Evolutionary conservation across 2,329 filamentous ascomycete genomes (phyloP).

Genomic region (Alternaria ethzedia): DNA sequence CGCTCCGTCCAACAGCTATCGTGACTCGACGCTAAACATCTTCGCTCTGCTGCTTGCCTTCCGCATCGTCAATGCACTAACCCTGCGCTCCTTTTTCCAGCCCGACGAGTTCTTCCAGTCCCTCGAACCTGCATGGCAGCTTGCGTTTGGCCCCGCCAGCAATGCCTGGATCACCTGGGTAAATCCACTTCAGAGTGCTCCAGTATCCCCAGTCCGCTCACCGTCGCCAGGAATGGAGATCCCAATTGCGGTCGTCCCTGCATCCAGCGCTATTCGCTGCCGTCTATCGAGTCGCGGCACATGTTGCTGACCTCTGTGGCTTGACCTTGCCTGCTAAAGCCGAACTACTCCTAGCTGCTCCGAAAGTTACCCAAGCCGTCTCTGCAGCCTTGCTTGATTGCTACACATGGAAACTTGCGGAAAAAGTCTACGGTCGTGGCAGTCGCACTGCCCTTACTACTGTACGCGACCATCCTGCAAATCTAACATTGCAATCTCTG

Average conservation of each 20-base stretch:
- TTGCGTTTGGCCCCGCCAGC: constrained; percentile 77
- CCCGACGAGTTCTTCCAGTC: constrained; percentile 98
- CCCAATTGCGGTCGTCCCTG: constrained; percentile 85
- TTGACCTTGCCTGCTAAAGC: constrained; percentile 65
- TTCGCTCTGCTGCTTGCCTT: constrained; percentile 63
- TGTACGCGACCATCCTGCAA: constrained; percentile 59
- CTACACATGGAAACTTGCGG: constrained; percentile 84
- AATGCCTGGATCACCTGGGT: constrained; percentile 98
- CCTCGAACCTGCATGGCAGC: constrained; percentile 89
- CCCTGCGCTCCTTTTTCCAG: constrained; percentile 89
- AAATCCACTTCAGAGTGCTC: constrained; percentile 40
- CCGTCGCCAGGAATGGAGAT: constrained; percentile 80
- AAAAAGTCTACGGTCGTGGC: constrained; percentile 71
- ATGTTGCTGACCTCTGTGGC: constrained; percentile 61
- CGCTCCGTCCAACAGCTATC: constrained; percentile 33
- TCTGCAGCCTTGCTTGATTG: constrained; percentile 82
- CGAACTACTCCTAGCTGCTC: constrained; percentile 72
- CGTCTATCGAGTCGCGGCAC: constrained; percentile 70
- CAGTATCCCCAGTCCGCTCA: constrained; percentile 32
- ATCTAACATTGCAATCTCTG: constrained; percentile 21
- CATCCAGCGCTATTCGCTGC: constrained; percentile 87
- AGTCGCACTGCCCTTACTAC: constrained; percentile 71
- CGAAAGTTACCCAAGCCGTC: constrained; percentile 76
- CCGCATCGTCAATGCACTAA: constrained; percentile 80
- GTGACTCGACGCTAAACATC: constrained; percentile 37